A percentile compares a stretch with the other conserved stretches of the same genome.
phyloP scores from a whole-genome alignment of 2,329 filamentous ascomycete genomes.

The Aspergillus udagawae region DNA sequence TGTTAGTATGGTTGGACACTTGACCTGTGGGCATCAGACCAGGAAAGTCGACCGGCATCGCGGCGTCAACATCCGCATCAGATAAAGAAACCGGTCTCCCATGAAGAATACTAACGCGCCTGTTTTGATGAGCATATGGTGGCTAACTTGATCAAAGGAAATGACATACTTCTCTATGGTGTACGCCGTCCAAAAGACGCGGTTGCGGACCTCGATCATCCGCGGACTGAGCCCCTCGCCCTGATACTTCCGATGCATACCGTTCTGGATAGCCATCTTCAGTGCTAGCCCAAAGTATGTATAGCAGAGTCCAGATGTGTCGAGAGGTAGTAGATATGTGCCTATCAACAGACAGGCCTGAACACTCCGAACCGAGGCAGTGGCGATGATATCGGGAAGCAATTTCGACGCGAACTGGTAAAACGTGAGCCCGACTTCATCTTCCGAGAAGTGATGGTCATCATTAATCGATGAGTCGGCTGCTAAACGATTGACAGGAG shows the following conservation, averaged over 20 bases:
- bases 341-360: slow-evolving; percentile 57
- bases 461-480: slow-evolving; percentile 21
- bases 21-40: slow-evolving; percentile 41
- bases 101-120: slow-evolving; percentile 54
- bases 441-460: slow-evolving; percentile 44
- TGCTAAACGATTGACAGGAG: slow-evolving; percentile 30
- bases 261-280: slow-evolving; percentile 57
- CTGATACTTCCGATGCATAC: slow-evolving; percentile 54
- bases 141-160: background rate
- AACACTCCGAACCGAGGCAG: slow-evolving; percentile 54
- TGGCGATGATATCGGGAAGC: slow-evolving; percentile 55
- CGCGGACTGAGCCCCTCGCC: slow-evolving; percentile 46
- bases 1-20: slow-evolving; percentile 44
- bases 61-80: slow-evolving; percentile 51
- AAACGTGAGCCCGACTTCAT: slow-evolving; percentile 53
- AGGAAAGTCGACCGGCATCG: slow-evolving; percentile 47
- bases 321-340: slow-evolving; percentile 53
- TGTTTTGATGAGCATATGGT: slow-evolving; percentile 19
- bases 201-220: slow-evolving; percentile 51
- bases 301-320: slow-evolving; percentile 55
- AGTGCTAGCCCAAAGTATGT: slow-evolving; percentile 55
- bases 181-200: slow-evolving; percentile 57
- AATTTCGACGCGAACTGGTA: slow-evolving; percentile 55
- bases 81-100: slow-evolving; percentile 54
- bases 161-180: slow-evolving; percentile 50